Evolutionary conservation across 2,329 filamentous ascomycete species (phyloP).

Genomic region (Cadophora luteo-olivacea): DNA sequence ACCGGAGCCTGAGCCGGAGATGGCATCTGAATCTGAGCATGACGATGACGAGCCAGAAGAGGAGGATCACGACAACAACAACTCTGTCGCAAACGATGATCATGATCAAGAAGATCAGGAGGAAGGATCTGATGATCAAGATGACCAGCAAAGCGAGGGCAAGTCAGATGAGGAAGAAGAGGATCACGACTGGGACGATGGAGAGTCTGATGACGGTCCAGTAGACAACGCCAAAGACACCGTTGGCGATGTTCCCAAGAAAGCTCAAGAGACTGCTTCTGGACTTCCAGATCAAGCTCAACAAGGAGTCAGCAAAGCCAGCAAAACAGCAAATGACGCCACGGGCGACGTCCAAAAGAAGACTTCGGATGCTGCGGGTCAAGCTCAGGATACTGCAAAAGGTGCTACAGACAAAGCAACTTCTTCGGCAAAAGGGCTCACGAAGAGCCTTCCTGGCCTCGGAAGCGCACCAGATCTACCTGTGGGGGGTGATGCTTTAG

Average conservation of each 20-base stretch:
- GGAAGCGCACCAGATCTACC: neutral
- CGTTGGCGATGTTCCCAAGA: slow-evolving; percentile 2
- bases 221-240: slow-evolving; percentile 21
- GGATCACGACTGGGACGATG: slow-evolving; percentile 18
- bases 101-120: slow-evolving; percentile 20
- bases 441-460: slow-evolving; percentile 16
- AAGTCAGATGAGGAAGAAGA: slow-evolving; percentile 26
- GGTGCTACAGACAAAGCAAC: slow-evolving; percentile 23
- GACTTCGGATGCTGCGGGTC: slow-evolving; percentile 11
- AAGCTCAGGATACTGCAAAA: slow-evolving; percentile 18
- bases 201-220: slow-evolving; percentile 16
- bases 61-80: slow-evolving; percentile 10
- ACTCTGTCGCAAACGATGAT: slow-evolving; percentile 5
- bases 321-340: slow-evolving; percentile 15
- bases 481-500: neutral
- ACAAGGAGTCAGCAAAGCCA: slow-evolving; percentile 3
- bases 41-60: slow-evolving; percentile 26
- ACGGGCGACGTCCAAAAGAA: slow-evolving; percentile 15
- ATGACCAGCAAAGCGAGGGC: slow-evolving; percentile 24
- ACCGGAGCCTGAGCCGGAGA: slow-evolving; percentile 32
- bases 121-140: slow-evolving; percentile 23
- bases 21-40: slow-evolving; percentile 26
- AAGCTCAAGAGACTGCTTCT: slow-evolving; percentile 16
- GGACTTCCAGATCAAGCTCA: slow-evolving; percentile 10
- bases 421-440: slow-evolving; percentile 19